phyloP scores from a whole-genome alignment of 176 grass and related monocot genomes.

The Phoenix roebelenii region DNA sequence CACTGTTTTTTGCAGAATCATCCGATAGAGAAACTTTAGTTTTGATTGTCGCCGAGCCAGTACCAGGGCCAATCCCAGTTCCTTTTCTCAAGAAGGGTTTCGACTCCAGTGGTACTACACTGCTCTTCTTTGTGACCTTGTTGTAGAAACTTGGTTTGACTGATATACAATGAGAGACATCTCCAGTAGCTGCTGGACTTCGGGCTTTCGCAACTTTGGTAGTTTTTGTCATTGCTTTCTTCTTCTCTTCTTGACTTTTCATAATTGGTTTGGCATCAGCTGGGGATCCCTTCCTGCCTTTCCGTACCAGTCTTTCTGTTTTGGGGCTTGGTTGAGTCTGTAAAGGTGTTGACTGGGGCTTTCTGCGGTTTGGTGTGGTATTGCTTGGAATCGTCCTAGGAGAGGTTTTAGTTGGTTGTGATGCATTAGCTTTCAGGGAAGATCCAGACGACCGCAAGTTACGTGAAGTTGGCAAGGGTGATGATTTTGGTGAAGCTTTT shows the following conservation, averaged over 20 bases:
- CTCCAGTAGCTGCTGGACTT: constrained; percentile 42
- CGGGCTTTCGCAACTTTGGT: constrained; percentile 35
- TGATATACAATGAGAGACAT: constrained; percentile 29
- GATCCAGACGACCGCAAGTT: constrained; percentile 66
- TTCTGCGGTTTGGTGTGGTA: constrained; percentile 56
- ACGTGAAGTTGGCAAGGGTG: constrained; percentile 53
- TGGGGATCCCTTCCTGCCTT: too few relatives aligned
- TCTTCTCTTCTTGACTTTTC: constrained; percentile 62
- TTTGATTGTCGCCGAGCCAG: constrained; percentile 37
- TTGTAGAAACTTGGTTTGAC: constrained; percentile 51
- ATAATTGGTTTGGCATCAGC: neutral
- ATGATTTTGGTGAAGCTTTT: constrained; percentile 61
- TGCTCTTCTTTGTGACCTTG: constrained; percentile 94
- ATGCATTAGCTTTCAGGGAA: constrained; percentile 52
- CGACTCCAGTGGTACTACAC: constrained; percentile 79
- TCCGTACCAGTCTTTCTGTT: too few relatives aligned
- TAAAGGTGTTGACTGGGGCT: constrained; percentile 12
- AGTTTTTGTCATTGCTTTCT: constrained; percentile 36
- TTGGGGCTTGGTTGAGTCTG: too few relatives aligned
- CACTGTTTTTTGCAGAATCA: constrained; percentile 49
- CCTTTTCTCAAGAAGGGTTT: constrained; percentile 65
- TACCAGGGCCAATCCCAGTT: constrained; percentile 26
- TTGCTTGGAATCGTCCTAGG: constrained; percentile 25
- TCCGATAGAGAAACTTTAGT: constrained; percentile 41
- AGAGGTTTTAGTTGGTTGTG: constrained; percentile 55